A percentile compares a stretch with the other conserved stretches of the same genome.
Conservation (phyloP, 257 asterid species). For the Solanum infundibuliforme region DNA sequence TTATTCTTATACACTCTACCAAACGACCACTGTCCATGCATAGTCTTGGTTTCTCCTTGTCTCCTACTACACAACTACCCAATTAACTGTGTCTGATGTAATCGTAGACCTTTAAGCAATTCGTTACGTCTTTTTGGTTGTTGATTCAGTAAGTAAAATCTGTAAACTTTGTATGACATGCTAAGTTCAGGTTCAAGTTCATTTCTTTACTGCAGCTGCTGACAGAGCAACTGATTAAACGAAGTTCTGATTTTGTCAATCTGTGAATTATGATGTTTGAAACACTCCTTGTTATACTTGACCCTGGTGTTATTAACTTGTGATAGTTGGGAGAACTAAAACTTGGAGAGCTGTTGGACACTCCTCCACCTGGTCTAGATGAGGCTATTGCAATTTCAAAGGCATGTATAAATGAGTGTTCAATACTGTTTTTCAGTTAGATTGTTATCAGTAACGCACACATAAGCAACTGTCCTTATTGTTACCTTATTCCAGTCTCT, state of each 20-base stretch:
- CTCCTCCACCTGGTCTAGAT: slow-evolving; percentile 68
- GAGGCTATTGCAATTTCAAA: slow-evolving; percentile 71
- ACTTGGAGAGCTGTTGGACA: slow-evolving; percentile 63
- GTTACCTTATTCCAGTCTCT: neutral
- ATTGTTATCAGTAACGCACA: slow-evolving; percentile 32
- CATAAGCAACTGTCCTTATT: neutral
- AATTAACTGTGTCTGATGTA: neutral
- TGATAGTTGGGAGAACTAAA: slow-evolving; percentile 54
- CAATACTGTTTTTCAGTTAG: neutral
- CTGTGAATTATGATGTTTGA: neutral
- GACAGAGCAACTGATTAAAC: neutral
- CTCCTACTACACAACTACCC: neutral
- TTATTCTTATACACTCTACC: too few relatives aligned
- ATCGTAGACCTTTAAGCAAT: neutral
- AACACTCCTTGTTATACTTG: neutral
- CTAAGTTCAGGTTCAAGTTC: neutral
- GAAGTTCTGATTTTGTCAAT: neutral
- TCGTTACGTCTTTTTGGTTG: neutral
- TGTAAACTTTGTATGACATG: neutral
- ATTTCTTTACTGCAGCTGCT: neutral
- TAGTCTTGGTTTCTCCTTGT: neutral
- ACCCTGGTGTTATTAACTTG: neutral
- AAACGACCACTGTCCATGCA: neutral
- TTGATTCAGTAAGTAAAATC: neutral
- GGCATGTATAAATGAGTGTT: slow-evolving; percentile 16